Conservation (phyloP, 345 rosid genomes). For the Trapa incisa region DNA sequence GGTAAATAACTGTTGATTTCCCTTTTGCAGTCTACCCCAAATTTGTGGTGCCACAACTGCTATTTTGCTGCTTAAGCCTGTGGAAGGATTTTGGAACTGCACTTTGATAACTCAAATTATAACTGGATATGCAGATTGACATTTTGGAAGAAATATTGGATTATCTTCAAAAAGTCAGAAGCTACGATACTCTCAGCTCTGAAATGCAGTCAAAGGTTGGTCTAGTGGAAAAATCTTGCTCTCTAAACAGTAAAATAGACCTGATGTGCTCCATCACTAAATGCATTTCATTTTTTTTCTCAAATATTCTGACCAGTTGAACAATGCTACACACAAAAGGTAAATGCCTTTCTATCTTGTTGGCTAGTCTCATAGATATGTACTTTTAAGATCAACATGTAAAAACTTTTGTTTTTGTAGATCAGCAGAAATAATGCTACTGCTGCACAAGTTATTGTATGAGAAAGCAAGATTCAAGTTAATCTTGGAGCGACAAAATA, state of each 20-base stretch:
- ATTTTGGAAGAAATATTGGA: conserved; percentile 41
- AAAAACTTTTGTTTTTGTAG: conserved; percentile 31
- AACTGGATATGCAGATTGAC: conserved; percentile 39
- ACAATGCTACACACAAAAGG: conserved; percentile 36
- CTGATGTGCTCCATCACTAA: not conserved
- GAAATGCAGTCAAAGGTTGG: conserved; percentile 62
- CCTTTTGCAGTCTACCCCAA: not conserved
- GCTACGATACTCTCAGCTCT: conserved; percentile 39
- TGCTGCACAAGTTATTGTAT: conserved; percentile 46
- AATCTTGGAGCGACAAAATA: conserved; percentile 36
- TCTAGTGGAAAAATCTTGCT: not conserved
- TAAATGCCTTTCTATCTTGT: conserved; percentile 14
- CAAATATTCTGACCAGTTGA: conserved; percentile 20
- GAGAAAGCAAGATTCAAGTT: conserved; percentile 60
- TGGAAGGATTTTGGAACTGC: not conserved
- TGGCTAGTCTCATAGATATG: not conserved
- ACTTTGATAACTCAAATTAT: conserved; percentile 8
- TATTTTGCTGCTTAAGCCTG: not conserved
- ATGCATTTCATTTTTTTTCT: conserved; percentile 19
- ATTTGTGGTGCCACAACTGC: not conserved
- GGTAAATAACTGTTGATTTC: conserved; percentile 25
- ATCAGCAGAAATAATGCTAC: conserved; percentile 34
- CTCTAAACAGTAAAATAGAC: not conserved
- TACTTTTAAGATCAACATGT: not conserved
- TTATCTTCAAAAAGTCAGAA: conserved; percentile 41